Evolutionary conservation across 2,329 filamentous ascomycete species (phyloP), one percentile per base, ranked within the genome.

Genomic region (Cercospora zeae-maydis): DNA sequence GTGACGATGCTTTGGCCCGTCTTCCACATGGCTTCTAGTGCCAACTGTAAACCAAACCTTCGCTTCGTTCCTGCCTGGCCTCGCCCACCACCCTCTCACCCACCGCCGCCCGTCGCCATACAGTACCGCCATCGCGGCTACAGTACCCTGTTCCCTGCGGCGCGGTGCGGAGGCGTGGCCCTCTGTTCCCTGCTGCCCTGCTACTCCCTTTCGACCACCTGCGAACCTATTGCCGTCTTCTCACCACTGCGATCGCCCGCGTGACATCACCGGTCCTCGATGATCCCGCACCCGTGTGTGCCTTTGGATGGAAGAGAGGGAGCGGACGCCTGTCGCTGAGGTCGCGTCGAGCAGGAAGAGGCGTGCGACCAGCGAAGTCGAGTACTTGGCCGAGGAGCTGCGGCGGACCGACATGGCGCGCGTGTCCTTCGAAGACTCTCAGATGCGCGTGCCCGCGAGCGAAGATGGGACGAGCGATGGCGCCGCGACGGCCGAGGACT

Each of bases 401-500:
- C 42, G 57, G 21, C 57, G 57, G 21, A 37, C 33, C 19, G 34
- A 24, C 45, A 59, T 59, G 57, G 57, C 57, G 57, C 57, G 59
- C 24, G 59, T 61, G 21, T 56, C 59, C 11, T 61, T 61, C 27
- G 37, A 61, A 16, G 59, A 59, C 45, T n/a, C 14, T 8, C 45
- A 52, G 24, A 27, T 47, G 33, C 57, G 57, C 45, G 45, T 53
- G 31, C 30, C 57, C n/a, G 31, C 11, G 11, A 59, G 57, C 57
- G 57, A 59, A 5, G 45, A 42, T 27, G 57, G 47, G 19, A 52
- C 33, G 27, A 37, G 30, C 24, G 45, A 59, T 31, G 47, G 47
- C 1, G 30, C 34, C 31, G 24, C 34, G 30, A 53, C 56, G 31
- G 54, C 30, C 13, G 59, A 60, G 10, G 72, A 72, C 66, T 75